A percentile compares a stretch with the other conserved stretches of the same genome.
These are phyloP conservation scores for Lodderomyces theae DNA, from an alignment of 1,139 yeast genomes.

Conservation along the genomic window DNA sequence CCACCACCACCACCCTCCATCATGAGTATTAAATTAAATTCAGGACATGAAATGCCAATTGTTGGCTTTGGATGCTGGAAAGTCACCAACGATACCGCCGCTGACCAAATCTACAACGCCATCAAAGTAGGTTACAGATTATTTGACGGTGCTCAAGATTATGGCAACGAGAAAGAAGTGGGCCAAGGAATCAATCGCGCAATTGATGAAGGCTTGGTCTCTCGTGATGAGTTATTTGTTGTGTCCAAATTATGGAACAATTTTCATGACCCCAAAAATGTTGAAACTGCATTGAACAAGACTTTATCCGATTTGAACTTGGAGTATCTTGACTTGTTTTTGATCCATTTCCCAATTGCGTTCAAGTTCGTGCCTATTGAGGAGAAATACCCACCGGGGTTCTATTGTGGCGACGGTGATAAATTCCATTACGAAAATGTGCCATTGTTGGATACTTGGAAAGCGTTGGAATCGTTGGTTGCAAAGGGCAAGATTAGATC, in stretches of 20 bases:
- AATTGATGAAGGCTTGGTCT: slow-evolving; percentile 62
- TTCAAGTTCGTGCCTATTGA: slow-evolving; percentile 70
- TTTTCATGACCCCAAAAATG: slow-evolving; percentile 65
- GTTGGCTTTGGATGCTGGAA: slow-evolving; percentile 74
- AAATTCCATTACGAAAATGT: slow-evolving; percentile 62
- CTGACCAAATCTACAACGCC: slow-evolving; percentile 62
- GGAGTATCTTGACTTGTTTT: slow-evolving; percentile 71
- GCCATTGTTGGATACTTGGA: slow-evolving; percentile 77
- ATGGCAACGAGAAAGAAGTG: slow-evolving; percentile 73
- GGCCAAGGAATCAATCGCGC: slow-evolving; percentile 69
- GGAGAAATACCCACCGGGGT: slow-evolving; percentile 72
- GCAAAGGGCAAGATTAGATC: slow-evolving; percentile 65
- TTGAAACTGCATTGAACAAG: slow-evolving; percentile 55
- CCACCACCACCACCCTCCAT: slow-evolving; percentile 2
- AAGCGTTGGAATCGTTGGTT: slow-evolving; percentile 63
- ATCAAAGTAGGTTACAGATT: slow-evolving; percentile 70
- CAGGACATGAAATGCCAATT: slow-evolving; percentile 59
- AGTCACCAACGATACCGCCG: slow-evolving; percentile 53
- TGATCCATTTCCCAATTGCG: slow-evolving; percentile 81
- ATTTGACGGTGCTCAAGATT: slow-evolving; percentile 76
- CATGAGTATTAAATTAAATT: slow-evolving; percentile 46
- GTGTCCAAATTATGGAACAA: slow-evolving; percentile 83
- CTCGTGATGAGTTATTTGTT: slow-evolving; percentile 69
- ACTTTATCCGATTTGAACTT: slow-evolving; percentile 62
- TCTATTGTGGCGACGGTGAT: slow-evolving; percentile 61